phyloP scores from a whole-genome alignment of 2,329 filamentous ascomycete genomes.

The Leptoxyphium fumago region DNA sequence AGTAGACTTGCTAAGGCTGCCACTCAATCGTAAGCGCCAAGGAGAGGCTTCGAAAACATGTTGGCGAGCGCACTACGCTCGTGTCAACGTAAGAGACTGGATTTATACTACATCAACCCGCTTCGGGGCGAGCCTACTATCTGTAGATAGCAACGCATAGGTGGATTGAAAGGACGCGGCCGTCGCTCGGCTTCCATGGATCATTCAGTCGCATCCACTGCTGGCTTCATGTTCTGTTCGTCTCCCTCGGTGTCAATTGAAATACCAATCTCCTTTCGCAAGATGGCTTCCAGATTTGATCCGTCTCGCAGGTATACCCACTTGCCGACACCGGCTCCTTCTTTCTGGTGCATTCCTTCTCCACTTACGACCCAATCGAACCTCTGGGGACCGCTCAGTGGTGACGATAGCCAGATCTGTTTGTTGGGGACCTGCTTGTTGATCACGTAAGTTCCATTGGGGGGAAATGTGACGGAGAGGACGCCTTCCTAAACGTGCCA shows the following conservation, averaged over 20 bases:
- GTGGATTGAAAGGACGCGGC: too few relatives aligned
- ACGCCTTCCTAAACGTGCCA: conserved; percentile 55
- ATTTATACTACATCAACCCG: too few relatives aligned
- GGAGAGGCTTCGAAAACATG: too few relatives aligned
- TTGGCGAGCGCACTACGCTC: too few relatives aligned
- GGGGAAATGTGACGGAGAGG: conserved; percentile 56
- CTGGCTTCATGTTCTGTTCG: conserved; percentile 11
- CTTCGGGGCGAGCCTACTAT: too few relatives aligned
- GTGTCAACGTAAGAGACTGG: too few relatives aligned
- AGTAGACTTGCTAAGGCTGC: too few relatives aligned
- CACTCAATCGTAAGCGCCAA: too few relatives aligned
- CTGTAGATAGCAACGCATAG: too few relatives aligned
- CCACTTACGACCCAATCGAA: conserved; percentile 74
- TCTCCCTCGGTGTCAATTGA: conserved; percentile 30
- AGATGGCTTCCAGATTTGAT: conserved; percentile 55
- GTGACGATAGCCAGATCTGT: conserved; percentile 92
- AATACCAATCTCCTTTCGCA: conserved; percentile 63
- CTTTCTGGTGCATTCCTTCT: conserved; percentile 64
- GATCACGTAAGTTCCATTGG: conserved; percentile 72
- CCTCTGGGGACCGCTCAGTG: conserved; percentile 79
- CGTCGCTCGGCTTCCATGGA: not conserved
- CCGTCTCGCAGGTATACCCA: conserved; percentile 86
- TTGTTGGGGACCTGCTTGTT: conserved; percentile 99
- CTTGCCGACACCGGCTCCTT: conserved; percentile 55
- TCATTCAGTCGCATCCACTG: conserved; percentile 15